These are phyloP conservation scores for Botryotinia globosa DNA, from an alignment of 2,329 filamentous ascomycete species.

Conservation along the genomic window DNA sequence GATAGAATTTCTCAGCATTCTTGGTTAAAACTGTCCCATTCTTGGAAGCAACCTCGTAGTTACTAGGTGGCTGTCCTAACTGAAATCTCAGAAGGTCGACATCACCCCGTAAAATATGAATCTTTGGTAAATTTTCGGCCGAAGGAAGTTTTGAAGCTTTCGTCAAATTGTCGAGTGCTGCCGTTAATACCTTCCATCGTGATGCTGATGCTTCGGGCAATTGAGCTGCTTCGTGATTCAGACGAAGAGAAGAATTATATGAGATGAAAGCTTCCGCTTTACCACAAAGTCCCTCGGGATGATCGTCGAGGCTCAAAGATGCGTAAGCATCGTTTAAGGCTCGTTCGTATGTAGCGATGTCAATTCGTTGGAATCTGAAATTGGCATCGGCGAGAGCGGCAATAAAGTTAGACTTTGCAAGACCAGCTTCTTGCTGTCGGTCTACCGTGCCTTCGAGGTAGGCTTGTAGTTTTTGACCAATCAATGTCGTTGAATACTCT, in stretches of 20 bases:
- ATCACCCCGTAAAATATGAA: conserved; percentile 55
- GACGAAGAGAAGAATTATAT: conserved; percentile 44
- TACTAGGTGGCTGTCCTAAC: conserved; percentile 46
- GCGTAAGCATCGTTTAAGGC: conserved; percentile 32
- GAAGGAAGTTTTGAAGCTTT: conserved; percentile 50
- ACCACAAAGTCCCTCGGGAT: conserved; percentile 48
- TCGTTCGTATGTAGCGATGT: conserved; percentile 51
- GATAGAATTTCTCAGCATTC: conserved; percentile 58
- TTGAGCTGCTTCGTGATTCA: conserved; percentile 38
- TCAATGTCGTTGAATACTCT: conserved; percentile 51
- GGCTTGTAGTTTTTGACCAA: conserved; percentile 52
- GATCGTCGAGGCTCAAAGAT: conserved; percentile 16
- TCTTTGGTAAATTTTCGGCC: conserved; percentile 49
- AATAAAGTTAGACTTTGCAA: conserved; percentile 55
- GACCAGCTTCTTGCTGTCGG: conserved; percentile 49
- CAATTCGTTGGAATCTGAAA: conserved; percentile 51
- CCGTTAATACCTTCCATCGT: conserved; percentile 52
- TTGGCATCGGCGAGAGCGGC: conserved; percentile 55
- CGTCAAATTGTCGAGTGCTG: conserved; percentile 50
- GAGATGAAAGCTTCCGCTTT: conserved; percentile 56
- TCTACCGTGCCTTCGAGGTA: conserved; percentile 45
- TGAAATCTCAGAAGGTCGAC: conserved; percentile 53
- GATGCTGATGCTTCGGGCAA: conserved; percentile 25
- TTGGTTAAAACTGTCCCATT: conserved; percentile 48
- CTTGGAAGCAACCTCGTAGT: conserved; percentile 43